Evolutionary conservation across 805 yeast genomes (phyloP).

Genomic region (Pichia cabralensis): DNA sequence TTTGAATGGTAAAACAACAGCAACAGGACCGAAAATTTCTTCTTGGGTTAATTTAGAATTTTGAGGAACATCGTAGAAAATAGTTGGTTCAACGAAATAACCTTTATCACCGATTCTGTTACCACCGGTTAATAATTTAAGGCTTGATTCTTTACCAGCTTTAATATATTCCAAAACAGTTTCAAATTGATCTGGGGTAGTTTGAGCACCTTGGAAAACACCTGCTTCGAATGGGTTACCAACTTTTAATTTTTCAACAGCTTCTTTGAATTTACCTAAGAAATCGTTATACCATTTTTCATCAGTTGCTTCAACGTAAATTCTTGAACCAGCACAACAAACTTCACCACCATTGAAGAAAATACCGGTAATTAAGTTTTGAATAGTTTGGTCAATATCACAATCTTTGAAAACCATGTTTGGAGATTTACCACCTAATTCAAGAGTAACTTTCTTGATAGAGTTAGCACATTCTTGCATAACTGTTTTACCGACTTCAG

Average conservation of each 20-base stretch:
- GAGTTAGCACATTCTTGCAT: slow-evolving; percentile 62
- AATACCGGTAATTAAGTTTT: slow-evolving; percentile 54
- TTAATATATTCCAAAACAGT: slow-evolving; percentile 61
- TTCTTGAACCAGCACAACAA: slow-evolving; percentile 76
- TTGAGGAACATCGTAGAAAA: slow-evolving; percentile 58
- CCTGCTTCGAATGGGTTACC: slow-evolving; percentile 68
- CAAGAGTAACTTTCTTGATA: slow-evolving; percentile 74
- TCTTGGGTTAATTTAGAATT: slow-evolving; percentile 56
- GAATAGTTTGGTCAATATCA: slow-evolving; percentile 38
- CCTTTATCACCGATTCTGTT: slow-evolving; percentile 55
- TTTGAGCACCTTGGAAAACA: slow-evolving; percentile 71
- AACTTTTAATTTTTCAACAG: slow-evolving; percentile 50
- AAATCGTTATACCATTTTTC: slow-evolving; percentile 42
- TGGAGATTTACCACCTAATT: slow-evolving; percentile 79
- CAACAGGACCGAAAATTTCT: slow-evolving; percentile 78
- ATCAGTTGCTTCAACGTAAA: slow-evolving; percentile 61
- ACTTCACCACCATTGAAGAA: slow-evolving; percentile 78
- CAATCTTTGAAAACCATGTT: slow-evolving; percentile 67
- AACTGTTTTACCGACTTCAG: slow-evolving; percentile 62
- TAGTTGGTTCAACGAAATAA: slow-evolving; percentile 63
- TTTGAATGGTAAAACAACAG: slow-evolving; percentile 57
- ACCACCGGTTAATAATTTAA: slow-evolving; percentile 64
- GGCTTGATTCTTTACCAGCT: slow-evolving; percentile 59
- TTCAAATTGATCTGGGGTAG: slow-evolving; percentile 57
- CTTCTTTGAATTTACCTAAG: slow-evolving; percentile 45